Evolutionary conservation across 1,139 yeast genomes (phyloP).

Genomic region (Debaryomyces singareniensis): DNA sequence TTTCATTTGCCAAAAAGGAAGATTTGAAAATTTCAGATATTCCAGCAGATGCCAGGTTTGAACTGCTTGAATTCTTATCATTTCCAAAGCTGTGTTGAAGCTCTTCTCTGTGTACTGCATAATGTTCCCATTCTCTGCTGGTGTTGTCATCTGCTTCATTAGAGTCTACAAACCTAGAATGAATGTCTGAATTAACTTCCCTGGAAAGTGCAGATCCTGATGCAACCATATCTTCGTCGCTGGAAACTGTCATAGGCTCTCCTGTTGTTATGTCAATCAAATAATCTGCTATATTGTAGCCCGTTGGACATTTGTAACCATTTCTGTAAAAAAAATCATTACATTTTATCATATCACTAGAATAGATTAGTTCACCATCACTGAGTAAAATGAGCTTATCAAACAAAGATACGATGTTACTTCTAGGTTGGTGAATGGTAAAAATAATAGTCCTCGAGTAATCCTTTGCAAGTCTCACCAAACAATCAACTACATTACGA

Average conservation of each 20-base stretch:
- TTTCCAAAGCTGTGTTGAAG: conserved; percentile 21
- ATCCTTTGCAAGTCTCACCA: conserved; percentile 72
- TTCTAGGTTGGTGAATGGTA: conserved; percentile 97
- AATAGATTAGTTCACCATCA: conserved; percentile 78
- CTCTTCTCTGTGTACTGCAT: conserved; percentile 80
- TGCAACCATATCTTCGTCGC: conserved; percentile 10
- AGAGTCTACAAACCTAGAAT: conserved; percentile 25
- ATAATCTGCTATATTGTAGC: conserved; percentile 91
- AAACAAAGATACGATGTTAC: conserved; percentile 86
- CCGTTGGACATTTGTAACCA: conserved; percentile 81
- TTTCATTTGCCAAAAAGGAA: conserved; percentile 43
- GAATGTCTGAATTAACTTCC: conserved; percentile 30
- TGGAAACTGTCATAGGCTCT: conserved; percentile 24
- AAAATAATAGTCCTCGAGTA: conserved; percentile 83
- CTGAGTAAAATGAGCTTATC: conserved; percentile 77
- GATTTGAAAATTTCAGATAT: conserved; percentile 39
- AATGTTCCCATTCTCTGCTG: conserved; percentile 85
- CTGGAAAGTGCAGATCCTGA: conserved; percentile 20
- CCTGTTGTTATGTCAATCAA: conserved; percentile 84
- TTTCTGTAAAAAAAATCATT: conserved; percentile 66
- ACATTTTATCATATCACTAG: conserved; percentile 73
- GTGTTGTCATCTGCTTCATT: conserved; percentile 39
- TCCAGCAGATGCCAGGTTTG: conserved; percentile 26
- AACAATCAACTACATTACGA: conserved; percentile 77
- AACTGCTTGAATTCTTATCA: conserved; percentile 17